phyloP scores from a whole-genome alignment of 352 stramenopile species.

The Phytophthora pinifolia region DNA sequence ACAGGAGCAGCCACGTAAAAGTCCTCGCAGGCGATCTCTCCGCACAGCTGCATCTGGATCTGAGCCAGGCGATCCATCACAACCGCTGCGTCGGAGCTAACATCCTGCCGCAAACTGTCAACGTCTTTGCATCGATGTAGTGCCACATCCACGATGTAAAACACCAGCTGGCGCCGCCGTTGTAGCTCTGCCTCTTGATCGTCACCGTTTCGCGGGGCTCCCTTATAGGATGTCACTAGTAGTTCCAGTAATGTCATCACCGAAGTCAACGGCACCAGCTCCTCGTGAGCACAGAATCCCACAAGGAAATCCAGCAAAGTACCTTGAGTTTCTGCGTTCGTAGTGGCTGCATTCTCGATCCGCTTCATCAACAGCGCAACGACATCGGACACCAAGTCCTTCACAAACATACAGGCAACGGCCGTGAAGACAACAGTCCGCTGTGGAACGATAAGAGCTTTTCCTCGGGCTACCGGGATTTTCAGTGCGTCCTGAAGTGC shows the following conservation, averaged over 20 bases:
- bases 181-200: slow-evolving; percentile 1
- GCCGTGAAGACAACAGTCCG: slow-evolving; percentile 37
- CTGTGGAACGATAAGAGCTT: not conserved
- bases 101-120: slow-evolving; percentile 24
- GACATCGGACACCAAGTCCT: slow-evolving; percentile 38
- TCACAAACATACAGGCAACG: slow-evolving; percentile 41
- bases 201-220: not conserved
- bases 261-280: slow-evolving; percentile 33
- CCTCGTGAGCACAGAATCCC: slow-evolving; percentile 44
- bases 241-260: slow-evolving; percentile 32
- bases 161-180: slow-evolving; percentile 18
- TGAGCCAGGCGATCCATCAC: slow-evolving; percentile 18
- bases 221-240: slow-evolving; percentile 30
- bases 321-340: not conserved
- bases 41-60: slow-evolving; percentile 41
- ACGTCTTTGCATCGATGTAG: slow-evolving; percentile 32
- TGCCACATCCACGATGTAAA: slow-evolving; percentile 47
- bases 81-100: slow-evolving; percentile 19
- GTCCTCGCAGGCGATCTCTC: slow-evolving; percentile 39
- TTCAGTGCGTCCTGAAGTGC: slow-evolving; percentile 17
- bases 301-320: slow-evolving; percentile 33
- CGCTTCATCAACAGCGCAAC: slow-evolving; percentile 18
- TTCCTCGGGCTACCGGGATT: not conserved
- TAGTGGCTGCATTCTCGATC: not conserved
- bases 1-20: slow-evolving; percentile 48